These are phyloP conservation scores for Puccinia polysora DNA, from an alignment of 1,284 basidiomycete genomes.

Conservation along the genomic window DNA sequence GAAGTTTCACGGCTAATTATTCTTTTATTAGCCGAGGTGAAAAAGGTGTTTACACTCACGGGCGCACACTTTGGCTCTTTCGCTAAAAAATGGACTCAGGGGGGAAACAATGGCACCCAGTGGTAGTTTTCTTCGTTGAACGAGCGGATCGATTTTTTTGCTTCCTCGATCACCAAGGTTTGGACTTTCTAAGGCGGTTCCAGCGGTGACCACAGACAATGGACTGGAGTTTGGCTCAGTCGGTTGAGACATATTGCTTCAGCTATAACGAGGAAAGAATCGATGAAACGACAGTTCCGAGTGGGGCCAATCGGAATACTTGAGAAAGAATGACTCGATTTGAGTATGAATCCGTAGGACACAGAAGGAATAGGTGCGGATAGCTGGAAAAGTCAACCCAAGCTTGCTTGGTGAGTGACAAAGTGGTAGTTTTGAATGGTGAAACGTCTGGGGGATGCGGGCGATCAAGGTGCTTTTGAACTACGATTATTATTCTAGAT, in stretches of 20 bases:
- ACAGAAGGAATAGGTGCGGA: slow-evolving; percentile 4
- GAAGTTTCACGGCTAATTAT: not conserved
- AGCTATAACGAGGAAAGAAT: not conserved
- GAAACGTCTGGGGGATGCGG: not conserved
- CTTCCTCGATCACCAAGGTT: not conserved
- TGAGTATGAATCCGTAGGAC: not conserved
- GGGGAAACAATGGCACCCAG: slow-evolving; percentile 13
- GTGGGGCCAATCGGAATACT: not conserved
- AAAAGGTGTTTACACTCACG: not conserved
- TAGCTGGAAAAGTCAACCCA: slow-evolving; percentile 10
- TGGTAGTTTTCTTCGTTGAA: slow-evolving; percentile 1
- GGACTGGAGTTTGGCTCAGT: not conserved
- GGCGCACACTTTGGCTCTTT: slow-evolving; percentile 11
- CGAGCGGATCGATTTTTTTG: not conserved
- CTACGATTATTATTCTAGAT: too few species aligned
- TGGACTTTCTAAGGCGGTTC: not conserved
- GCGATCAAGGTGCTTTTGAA: too few species aligned
- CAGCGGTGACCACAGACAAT: slow-evolving; percentile 8
- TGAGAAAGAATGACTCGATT: slow-evolving; percentile 5
- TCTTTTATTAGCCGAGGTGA: not conserved
- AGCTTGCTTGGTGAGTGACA: not conserved
- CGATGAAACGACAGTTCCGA: not conserved
- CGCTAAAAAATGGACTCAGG: slow-evolving; percentile 14
- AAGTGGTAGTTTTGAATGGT: not conserved
- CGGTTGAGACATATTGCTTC: not conserved